A percentile compares a stretch with the other conserved stretches of the same genome.
Evolutionary conservation across 441 rosid genomes (phyloP).

Genomic region (Erysimum pusillum): DNA sequence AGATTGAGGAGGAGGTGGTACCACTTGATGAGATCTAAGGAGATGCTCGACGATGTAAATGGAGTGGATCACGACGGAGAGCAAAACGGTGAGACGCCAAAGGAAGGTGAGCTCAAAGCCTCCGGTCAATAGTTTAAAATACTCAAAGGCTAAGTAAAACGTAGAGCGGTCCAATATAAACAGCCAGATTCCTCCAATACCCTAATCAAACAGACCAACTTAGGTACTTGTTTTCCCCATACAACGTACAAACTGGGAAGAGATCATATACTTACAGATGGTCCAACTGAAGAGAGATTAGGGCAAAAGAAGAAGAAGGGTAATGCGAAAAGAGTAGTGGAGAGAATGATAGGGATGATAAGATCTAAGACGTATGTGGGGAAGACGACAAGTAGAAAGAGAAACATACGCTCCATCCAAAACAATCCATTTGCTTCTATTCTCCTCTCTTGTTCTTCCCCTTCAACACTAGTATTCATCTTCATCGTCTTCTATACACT

Average conservation of each 20-base stretch:
- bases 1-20: slow-evolving; percentile 21
- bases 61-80: slow-evolving; percentile 32
- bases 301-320: slow-evolving; percentile 19
- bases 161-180: slow-evolving; percentile 33
- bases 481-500: not conserved
- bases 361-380: slow-evolving; percentile 19
- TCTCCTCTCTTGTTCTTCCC: not conserved
- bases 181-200: slow-evolving; percentile 38
- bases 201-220: slow-evolving; percentile 30
- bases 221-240: not conserved
- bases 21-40: slow-evolving; percentile 26
- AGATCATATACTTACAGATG: slow-evolving; percentile 30
- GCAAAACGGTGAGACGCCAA: slow-evolving; percentile 31
- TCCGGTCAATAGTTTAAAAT: not conserved
- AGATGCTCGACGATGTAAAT: slow-evolving; percentile 15
- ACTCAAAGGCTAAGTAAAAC: slow-evolving; percentile 33
- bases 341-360: not conserved
- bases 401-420: slow-evolving; percentile 34
- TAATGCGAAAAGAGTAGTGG: slow-evolving; percentile 14
- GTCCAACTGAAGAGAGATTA: slow-evolving; percentile 34
- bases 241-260: slow-evolving; percentile 18
- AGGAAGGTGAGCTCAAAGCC: slow-evolving; percentile 38
- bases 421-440: not conserved
- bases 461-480: slow-evolving; percentile 11
- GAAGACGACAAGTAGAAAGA: slow-evolving; percentile 25